These are phyloP conservation scores for Alternaria sp. DNA, from an alignment of 2,329 filamentous ascomycete genomes.

Conservation along the genomic window DNA sequence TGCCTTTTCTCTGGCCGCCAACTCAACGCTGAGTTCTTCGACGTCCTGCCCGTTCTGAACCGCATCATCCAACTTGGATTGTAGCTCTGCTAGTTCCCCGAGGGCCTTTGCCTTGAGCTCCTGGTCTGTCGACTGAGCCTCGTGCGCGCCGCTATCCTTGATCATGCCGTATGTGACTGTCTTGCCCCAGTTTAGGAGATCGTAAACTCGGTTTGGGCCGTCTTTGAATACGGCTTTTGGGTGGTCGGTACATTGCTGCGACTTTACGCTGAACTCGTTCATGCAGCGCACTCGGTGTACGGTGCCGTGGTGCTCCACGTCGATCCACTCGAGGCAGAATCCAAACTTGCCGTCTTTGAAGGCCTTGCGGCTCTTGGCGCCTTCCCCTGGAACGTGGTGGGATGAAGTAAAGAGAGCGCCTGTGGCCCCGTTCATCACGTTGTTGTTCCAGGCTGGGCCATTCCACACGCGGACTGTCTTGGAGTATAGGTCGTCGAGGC, in stretches of 20 bases:
- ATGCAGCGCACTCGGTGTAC: slow-evolving; percentile 11
- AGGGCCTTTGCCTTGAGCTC: not conserved
- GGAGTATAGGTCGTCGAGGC: not conserved
- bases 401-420: not conserved
- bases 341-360: slow-evolving; percentile 8
- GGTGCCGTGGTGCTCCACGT: not conserved
- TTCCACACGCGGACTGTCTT: slow-evolving; percentile 6
- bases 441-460: not conserved
- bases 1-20: not conserved
- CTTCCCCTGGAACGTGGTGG: slow-evolving; percentile 9
- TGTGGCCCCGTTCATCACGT: slow-evolving; percentile 6
- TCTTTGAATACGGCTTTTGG: slow-evolving; percentile 12
- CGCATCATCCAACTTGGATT: not conserved
- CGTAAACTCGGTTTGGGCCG: slow-evolving; percentile 20
- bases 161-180: slow-evolving; percentile 17
- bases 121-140: not conserved
- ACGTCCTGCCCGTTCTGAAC: not conserved
- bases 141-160: slow-evolving; percentile 2
- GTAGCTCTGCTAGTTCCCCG: not conserved
- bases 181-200: not conserved
- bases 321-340: slow-evolving; percentile 17
- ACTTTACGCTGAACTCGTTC: slow-evolving; percentile 12
- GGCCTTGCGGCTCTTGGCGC: slow-evolving; percentile 1
- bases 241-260: slow-evolving; percentile 10
- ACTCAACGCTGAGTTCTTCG: not conserved